Base-by-base conservation (phyloP, 139 green algal species). In the Chlorella sp. region DNA sequence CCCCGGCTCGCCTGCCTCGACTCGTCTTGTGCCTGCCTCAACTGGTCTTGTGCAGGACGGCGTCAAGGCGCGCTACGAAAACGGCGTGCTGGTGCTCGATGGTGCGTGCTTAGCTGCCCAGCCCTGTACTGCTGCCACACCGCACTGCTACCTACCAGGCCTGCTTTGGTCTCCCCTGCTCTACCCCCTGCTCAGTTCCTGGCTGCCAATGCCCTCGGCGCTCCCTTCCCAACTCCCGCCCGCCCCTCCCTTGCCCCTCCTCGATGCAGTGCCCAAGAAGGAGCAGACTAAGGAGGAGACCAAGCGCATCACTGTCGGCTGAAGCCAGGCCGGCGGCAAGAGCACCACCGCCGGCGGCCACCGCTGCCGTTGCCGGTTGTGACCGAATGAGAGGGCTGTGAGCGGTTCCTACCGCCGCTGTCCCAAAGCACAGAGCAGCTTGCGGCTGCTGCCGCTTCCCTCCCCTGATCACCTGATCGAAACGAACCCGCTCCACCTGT, bases 11-110 rank as follows among this genome's bases (percentile, higher is more conserved):
- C n/a, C n/a, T n/a, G n/a, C n/a, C n/a, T n/a, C n/a, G n/a, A n/a
- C n/a, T n/a, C n/a, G n/a, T n/a, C n/a, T n/a, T n/a, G n/a, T n/a
- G n/a, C n/a, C n/a, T n/a, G n/a, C n/a, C n/a, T n/a, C n/a, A n/a
- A n/a, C n/a, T n/a, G n/a, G n/a, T n/a, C n/a, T n/a, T n/a, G n/a
- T 60, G 51, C 51, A 60, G 51, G 80, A 88, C 32, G n/a, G 81
- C 44, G 62, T 90, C 34, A 58, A 70, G n/a, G 87, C 87, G 26
- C 74, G 76, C 43, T 90, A 90, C 74, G 87, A 90, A 19, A 84
- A 90, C 30, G 87, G 87, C 17, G 85, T 91, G 41, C 80, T 91
- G 26, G 14, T 72, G 51, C 84, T 87, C 67, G 64, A 79, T 24
- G 77, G 77, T 83, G 77, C 62, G 77, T 28, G 8, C 24, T n/a